Conservation (phyloP, 2,329 filamentous ascomycete genomes). For the Claviceps capensis region DNA sequence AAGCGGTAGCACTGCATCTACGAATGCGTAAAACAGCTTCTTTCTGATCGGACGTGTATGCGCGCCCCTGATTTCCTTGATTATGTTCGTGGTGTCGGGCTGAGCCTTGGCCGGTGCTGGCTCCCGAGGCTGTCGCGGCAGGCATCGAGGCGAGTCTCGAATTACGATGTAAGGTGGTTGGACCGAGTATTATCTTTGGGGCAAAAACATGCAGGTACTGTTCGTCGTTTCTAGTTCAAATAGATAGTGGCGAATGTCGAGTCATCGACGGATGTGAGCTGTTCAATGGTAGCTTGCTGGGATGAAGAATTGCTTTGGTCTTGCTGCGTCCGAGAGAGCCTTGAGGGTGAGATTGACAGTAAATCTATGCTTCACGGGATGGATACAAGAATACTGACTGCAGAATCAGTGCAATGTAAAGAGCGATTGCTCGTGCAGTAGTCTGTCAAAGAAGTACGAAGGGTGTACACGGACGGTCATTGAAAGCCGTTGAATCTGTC, state of each 20-base stretch:
- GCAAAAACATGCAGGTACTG: background rate
- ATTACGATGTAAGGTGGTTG: background rate
- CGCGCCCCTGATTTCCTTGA: conserved; percentile 61
- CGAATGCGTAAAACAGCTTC: conserved; percentile 81
- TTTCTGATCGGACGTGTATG: conserved; percentile 83
- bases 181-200: background rate
- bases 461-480: background rate
- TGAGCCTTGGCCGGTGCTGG: conserved; percentile 29
- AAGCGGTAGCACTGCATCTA: conserved; percentile 70
- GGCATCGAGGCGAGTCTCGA: conserved; percentile 15
- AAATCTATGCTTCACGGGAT: background rate
- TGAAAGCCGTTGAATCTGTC: background rate
- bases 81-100: conserved; percentile 51
- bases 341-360: too few species aligned
- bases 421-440: background rate
- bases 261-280: background rate
- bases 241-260: background rate
- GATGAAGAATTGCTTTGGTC: background rate
- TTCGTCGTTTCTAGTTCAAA: background rate
- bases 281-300: background rate
- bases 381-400: background rate
- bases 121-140: conserved; percentile 40
- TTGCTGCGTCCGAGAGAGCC: background rate
- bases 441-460: background rate
- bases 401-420: background rate